Evolutionary conservation across 345 rosid species (phyloP), one percentile per base, ranked within the genome.

Genomic region (Punica granatum): DNA sequence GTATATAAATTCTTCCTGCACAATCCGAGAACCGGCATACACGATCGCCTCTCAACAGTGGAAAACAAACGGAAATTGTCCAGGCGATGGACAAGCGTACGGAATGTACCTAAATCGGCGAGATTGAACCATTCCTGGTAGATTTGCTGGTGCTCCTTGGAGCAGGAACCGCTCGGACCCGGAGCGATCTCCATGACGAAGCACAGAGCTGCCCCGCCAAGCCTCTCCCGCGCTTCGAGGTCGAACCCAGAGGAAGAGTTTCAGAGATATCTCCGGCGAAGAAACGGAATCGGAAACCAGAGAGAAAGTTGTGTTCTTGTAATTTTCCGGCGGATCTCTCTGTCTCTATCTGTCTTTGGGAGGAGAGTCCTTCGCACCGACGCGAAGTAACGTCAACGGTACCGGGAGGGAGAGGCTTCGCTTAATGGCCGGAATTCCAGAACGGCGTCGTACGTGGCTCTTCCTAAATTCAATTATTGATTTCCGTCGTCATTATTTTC

Each of bases 101-200:
- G 13, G 11, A 16, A 60, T 15, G 68, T 56, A 92, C 96, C 98
- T 76, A 97, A 83, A 83, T 93, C 98, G 13, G 97, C 90, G 70
- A 66, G 82, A 70, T 35, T 75, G 67, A 93, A 93, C 97, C 98
- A 90, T n/a, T 87, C 90, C 70, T 83, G 90, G 75, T 90, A 93
- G 81, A 84, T 86, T 75, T 68, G 69, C 71, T 89, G 92, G 65
- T 85, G 75, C 79, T 89, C 94, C 71, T 89, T 93, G 14, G 97
- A 83, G 75, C 97, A 89, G 12, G 88, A 83, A 26, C 87, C 82
- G 74, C 84, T 77, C 63, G 87, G 79, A 46, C 79, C 79, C 28
- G 90, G 33, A 35, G 82, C 85, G 67, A 92, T 82, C 81, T 92
- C 98, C 97, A 92, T 92, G 35, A 30, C 37, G 36, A 26, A 39